Conservation (phyloP, 192 early-diverging fungal species). For the Dispira simplex region DNA sequence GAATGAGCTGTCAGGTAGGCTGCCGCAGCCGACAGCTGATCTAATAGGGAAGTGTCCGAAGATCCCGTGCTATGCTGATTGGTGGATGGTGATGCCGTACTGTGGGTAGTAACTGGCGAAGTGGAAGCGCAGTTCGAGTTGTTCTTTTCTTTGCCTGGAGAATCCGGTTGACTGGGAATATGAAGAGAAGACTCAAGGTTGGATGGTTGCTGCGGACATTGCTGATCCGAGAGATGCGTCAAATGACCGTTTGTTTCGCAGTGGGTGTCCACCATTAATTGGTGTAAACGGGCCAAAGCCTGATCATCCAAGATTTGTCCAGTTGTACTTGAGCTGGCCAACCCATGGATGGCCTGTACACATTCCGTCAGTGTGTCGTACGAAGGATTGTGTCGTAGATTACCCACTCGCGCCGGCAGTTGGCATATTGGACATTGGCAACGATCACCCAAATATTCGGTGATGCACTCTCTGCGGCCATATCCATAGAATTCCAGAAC, state of each 20-base stretch:
- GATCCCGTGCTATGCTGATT: background rate
- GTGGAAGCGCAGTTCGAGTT: background rate
- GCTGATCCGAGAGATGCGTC: no score
- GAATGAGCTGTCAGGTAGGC: background rate
- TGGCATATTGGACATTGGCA: background rate
- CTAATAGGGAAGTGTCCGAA: background rate
- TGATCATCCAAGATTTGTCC: background rate
- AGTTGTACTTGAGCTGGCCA: background rate
- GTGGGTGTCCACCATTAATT: background rate
- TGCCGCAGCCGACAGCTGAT: constrained; percentile 12
- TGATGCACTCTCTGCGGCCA: background rate
- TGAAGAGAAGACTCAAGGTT: background rate
- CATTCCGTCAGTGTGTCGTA: constrained; percentile 8
- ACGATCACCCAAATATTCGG: background rate
- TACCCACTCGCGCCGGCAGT: background rate
- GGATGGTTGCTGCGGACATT: background rate
- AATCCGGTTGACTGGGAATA: background rate
- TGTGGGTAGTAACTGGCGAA: background rate
- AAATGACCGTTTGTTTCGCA: no score
- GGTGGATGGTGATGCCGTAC: background rate
- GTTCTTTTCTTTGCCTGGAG: background rate
- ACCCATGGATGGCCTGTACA: background rate
- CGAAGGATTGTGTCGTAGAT: background rate
- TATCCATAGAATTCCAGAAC: background rate
- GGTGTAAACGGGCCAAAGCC: background rate